These are phyloP conservation scores for Cylindrodendrum hubeiense DNA, from an alignment of 2,329 filamentous ascomycete genomes.

Conservation along the genomic window DNA sequence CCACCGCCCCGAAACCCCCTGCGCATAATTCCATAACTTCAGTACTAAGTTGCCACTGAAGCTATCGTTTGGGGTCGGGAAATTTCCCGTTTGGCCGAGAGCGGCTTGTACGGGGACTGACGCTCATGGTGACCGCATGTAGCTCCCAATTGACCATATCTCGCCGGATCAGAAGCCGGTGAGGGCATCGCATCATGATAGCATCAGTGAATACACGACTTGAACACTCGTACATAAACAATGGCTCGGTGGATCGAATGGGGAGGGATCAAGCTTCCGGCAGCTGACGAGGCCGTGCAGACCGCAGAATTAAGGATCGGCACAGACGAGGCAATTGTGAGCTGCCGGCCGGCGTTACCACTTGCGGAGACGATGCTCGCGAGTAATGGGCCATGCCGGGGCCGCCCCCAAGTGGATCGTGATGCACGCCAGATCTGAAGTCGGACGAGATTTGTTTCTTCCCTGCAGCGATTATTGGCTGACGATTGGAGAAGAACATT, in stretches of 20 bases:
- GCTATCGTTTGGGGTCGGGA: slow-evolving; percentile 1
- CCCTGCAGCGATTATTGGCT: neutral
- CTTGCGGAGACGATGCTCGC: neutral
- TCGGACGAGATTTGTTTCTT: slow-evolving; percentile 5
- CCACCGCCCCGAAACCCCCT: slow-evolving; percentile 18
- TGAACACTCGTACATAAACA: neutral
- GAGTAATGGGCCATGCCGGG: neutral
- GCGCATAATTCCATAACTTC: slow-evolving; percentile 14
- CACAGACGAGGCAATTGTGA: slow-evolving; percentile 1
- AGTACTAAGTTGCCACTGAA: neutral
- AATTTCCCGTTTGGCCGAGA: neutral
- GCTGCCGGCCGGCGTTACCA: neutral
- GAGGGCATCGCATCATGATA: neutral
- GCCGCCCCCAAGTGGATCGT: slow-evolving; percentile 3
- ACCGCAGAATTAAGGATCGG: neutral
- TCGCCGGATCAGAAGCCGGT: neutral
- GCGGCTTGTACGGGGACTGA: neutral
- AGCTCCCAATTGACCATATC: neutral
- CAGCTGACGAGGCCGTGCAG: neutral
- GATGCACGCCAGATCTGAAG: slow-evolving; percentile 21
- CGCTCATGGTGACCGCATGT: neutral
- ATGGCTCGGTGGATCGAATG: neutral
- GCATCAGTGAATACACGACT: neutral
- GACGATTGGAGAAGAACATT: neutral
- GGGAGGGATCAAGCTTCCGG: neutral